Base-by-base conservation (phyloP, 1,139 yeast species). In the Nakaseomyces bracarensis region DNA sequence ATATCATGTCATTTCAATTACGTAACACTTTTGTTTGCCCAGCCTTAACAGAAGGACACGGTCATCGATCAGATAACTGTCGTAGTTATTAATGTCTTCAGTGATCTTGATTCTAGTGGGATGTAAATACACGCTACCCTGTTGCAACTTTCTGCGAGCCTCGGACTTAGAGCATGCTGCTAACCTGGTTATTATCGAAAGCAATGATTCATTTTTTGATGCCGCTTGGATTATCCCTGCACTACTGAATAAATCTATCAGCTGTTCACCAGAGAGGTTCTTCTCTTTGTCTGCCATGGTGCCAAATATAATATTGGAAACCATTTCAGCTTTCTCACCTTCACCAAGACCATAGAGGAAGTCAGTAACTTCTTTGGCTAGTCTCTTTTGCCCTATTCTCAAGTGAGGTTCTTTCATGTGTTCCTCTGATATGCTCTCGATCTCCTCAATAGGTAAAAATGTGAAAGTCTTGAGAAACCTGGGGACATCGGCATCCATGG, bases 291-390 rank as follows among this genome's bases (percentile, higher is more conserved):
- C 72, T 39, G 70, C 74, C 5, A 75, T 75, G 1, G 74, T 67
- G 3, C 85, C 84, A 60, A 80, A 84, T 39, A 85, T 60, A 46
- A 82, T 72, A 4, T 79, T 69, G 3, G 91, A 77, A 19, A 82
- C 72, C 36, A 71, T 67, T 8, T 78, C 75, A 55, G 86, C 81
- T 42, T 76, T 72, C 25, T 72, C 71, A 2, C 95, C 94, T 4
- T 45, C 49, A 0, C 91, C 93, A 9, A 69, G 69, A 0, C 97
- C 98, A 61, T 87, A 96, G 28, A 91, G 72, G 55, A 91, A 69
- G 53, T 85, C 95, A 4, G 91, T 82, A 36, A 89, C 83, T 58
- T 91, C 96, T 36, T 76, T 66, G 0, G 97, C 97, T 38, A 91
- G 69, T 0, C 79, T 62, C 38, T 77, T 68, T 63, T 91, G 97